These are phyloP conservation scores for Mucor plumbeus DNA, from an alignment of 371 early-diverging fungal species.

Conservation along the genomic window DNA sequence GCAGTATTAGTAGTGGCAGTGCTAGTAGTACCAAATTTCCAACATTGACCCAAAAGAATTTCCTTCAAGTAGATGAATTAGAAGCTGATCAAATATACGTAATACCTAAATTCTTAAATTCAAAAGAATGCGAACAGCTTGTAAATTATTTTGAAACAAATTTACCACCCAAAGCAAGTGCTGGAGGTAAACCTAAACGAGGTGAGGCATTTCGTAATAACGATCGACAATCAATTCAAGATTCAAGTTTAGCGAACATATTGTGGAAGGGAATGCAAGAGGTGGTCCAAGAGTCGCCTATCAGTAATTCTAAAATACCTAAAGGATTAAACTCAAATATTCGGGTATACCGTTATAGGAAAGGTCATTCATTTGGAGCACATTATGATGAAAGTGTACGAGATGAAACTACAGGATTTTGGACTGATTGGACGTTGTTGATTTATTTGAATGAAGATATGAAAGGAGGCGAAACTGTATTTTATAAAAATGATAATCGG, in stretches of 20 bases:
- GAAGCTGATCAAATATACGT: slow-evolving; percentile 56
- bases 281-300: slow-evolving; percentile 35
- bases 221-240: slow-evolving; percentile 64
- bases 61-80: slow-evolving; percentile 34
- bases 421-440: slow-evolving; percentile 71
- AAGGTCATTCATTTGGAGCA: slow-evolving; percentile 72
- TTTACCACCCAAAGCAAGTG: slow-evolving; percentile 35
- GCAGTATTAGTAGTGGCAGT: background rate
- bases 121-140: slow-evolving; percentile 49
- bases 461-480: slow-evolving; percentile 76
- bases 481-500: slow-evolving; percentile 52
- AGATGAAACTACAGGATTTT: slow-evolving; percentile 40
- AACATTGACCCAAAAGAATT: slow-evolving; percentile 14
- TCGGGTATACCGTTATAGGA: slow-evolving; percentile 73
- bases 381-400: slow-evolving; percentile 80
- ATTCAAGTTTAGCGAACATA: slow-evolving; percentile 53
- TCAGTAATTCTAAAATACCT: slow-evolving; percentile 11
- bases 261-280: slow-evolving; percentile 66
- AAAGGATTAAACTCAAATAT: slow-evolving; percentile 66
- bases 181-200: slow-evolving; percentile 47
- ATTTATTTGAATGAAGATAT: slow-evolving; percentile 68
- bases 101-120: slow-evolving; percentile 49
- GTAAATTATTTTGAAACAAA: slow-evolving; percentile 50
- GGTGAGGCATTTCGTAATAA: slow-evolving; percentile 77
- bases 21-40: slow-evolving; percentile 13